A percentile compares a stretch with the other conserved stretches of the same genome.
Evolutionary conservation across 768 basidiomycete genomes (phyloP).

Genomic region (Scleroderma bovista): DNA sequence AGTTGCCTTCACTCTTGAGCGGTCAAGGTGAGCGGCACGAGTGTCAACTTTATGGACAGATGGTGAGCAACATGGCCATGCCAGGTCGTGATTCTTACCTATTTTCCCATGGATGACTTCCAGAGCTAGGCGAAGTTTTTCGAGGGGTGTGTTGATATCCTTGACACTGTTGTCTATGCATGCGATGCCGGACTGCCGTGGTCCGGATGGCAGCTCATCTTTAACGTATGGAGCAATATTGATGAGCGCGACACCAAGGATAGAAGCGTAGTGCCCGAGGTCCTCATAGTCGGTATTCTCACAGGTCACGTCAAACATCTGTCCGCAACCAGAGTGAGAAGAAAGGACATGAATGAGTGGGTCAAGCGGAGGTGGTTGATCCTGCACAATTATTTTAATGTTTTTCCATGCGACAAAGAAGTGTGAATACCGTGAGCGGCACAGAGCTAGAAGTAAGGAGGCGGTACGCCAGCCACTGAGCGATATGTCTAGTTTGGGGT

Average conservation of each 20-base stretch:
- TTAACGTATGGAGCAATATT: conserved; percentile 50
- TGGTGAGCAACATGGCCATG: not conserved
- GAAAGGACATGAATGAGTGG: conserved; percentile 47
- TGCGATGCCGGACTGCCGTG: conserved; percentile 6
- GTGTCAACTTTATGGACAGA: conserved; percentile 50
- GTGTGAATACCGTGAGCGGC: conserved; percentile 11
- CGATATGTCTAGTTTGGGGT: conserved; percentile 46
- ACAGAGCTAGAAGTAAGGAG: conserved; percentile 5
- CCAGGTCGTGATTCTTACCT: conserved; percentile 40
- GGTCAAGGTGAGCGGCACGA: conserved; percentile 69
- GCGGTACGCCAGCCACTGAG: conserved; percentile 50
- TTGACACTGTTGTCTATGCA: conserved; percentile 17
- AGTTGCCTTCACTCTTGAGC: conserved; percentile 66
- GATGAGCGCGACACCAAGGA: conserved; percentile 51
- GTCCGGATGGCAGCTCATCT: conserved; percentile 36
- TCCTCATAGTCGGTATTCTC: conserved; percentile 49
- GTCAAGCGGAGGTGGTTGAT: conserved; percentile 43
- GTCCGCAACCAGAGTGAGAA: conserved; percentile 32
- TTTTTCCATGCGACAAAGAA: not conserved
- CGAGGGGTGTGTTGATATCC: conserved; percentile 39
- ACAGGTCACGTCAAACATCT: conserved; percentile 40
- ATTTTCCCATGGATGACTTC: conserved; percentile 56
- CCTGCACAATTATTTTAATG: conserved; percentile 24
- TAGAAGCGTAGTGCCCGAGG: conserved; percentile 45
- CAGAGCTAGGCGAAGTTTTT: conserved; percentile 42